These are phyloP conservation scores for Globisporangium yorkense DNA, from an alignment of 352 stramenopile species.

Conservation along the genomic window DNA sequence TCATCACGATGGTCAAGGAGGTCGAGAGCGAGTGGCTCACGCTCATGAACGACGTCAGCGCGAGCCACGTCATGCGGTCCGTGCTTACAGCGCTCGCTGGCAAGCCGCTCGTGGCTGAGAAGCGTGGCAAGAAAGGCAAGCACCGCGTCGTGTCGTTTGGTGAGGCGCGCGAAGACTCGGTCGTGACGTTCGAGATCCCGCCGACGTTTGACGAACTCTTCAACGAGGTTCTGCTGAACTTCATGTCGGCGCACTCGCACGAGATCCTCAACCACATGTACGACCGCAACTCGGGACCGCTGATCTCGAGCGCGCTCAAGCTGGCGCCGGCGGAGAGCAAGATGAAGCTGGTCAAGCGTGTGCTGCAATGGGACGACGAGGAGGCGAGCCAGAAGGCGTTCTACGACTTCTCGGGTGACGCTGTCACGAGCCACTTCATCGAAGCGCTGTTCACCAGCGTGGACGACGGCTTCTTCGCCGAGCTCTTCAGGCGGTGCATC, in stretches of 20 bases:
- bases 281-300: slow-evolving; percentile 66
- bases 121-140: slow-evolving; percentile 79
- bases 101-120: slow-evolving; percentile 60
- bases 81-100: slow-evolving; percentile 62
- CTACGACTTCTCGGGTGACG: slow-evolving; percentile 63
- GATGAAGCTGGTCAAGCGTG: slow-evolving; percentile 46
- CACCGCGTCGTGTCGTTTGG: slow-evolving; percentile 62
- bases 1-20: slow-evolving; percentile 70
- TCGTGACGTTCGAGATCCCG: slow-evolving; percentile 41
- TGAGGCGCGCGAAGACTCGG: slow-evolving; percentile 30
- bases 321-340: slow-evolving; percentile 42
- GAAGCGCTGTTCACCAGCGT: slow-evolving; percentile 54
- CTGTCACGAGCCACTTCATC: slow-evolving; percentile 73
- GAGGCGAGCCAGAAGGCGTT: slow-evolving; percentile 40
- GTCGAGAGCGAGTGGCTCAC: slow-evolving; percentile 77
- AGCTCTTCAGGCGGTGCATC: slow-evolving; percentile 62
- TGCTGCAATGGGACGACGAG: slow-evolving; percentile 72
- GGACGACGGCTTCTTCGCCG: slow-evolving; percentile 62
- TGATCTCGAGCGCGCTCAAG: slow-evolving; percentile 60
- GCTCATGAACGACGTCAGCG: slow-evolving; percentile 83
- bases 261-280: slow-evolving; percentile 62
- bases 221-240: slow-evolving; percentile 42
- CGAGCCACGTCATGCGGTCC: slow-evolving; percentile 76
- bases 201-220: slow-evolving; percentile 53
- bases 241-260: slow-evolving; percentile 32